phyloP scores from a whole-genome alignment of 805 yeast genomes.

The Yarrowia deformans region DNA sequence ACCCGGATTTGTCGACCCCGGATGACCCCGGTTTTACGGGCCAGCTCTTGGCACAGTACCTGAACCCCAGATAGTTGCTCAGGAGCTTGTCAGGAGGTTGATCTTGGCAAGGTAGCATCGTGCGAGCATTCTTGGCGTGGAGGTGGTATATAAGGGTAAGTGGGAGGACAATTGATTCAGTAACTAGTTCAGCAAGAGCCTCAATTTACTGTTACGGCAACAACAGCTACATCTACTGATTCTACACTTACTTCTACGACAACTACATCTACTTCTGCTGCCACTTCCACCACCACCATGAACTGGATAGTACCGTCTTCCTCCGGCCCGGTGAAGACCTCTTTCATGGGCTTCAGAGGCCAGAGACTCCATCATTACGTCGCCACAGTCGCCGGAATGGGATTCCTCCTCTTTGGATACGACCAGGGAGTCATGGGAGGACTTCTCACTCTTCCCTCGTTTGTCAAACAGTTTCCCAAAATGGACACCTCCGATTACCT shows the following conservation, averaged over 20 bases:
- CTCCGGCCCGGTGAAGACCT: slow-evolving; percentile 6
- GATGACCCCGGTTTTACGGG: no score
- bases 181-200: no score
- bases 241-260: no score
- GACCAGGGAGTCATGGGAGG: slow-evolving; percentile 79
- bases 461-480: slow-evolving; percentile 23
- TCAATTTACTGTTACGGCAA: no score
- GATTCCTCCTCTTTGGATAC: slow-evolving; percentile 63
- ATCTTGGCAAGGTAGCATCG: not conserved
- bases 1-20: no score
- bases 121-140: no score
- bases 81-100: no score
- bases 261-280: not conserved
- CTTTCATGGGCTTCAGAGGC: slow-evolving; percentile 24
- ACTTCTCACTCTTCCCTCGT: slow-evolving; percentile 2
- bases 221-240: no score
- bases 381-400: slow-evolving; percentile 42
- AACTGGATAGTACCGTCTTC: not conserved
- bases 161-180: no score
- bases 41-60: no score
- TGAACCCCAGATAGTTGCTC: no score
- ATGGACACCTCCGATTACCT: slow-evolving; percentile 16
- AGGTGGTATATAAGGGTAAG: no score
- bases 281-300: not conserved
- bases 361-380: slow-evolving; percentile 21